These are phyloP conservation scores for Curvularia sp. DNA, from an alignment of 2,329 filamentous ascomycete species.

Conservation along the genomic window DNA sequence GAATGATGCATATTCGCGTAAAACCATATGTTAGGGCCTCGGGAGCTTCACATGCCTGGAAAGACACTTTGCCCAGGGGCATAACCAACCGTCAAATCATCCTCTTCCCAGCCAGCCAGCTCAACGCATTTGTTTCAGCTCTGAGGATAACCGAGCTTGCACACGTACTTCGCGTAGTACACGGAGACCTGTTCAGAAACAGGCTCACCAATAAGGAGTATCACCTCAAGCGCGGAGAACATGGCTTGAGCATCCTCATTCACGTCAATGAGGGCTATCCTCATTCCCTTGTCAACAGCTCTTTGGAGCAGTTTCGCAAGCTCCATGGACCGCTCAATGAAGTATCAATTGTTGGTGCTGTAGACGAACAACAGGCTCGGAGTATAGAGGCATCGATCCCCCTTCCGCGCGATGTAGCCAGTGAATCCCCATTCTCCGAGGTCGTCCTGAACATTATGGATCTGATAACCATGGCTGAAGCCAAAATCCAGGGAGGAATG, in stretches of 20 bases:
- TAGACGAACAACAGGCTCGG: background rate
- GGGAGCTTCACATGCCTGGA: background rate
- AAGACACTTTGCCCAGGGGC: background rate
- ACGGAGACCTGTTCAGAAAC: background rate
- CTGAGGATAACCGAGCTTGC: background rate
- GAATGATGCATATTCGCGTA: background rate
- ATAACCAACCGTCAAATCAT: background rate
- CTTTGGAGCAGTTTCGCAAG: background rate
- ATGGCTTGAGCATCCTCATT: background rate
- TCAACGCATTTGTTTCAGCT: background rate
- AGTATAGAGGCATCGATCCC: background rate
- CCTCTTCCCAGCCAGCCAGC: background rate
- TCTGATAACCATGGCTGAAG: background rate
- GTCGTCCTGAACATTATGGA: background rate
- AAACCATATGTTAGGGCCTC: background rate
- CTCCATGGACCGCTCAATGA: background rate
- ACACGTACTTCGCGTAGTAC: background rate
- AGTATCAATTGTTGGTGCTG: background rate
- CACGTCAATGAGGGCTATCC: background rate
- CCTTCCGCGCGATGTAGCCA: background rate
- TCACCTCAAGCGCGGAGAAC: background rate
- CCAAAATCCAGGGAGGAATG: background rate
- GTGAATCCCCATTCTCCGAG: background rate
- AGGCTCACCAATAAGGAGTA: background rate
- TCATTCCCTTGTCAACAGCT: background rate